Evolutionary conservation across 2,329 filamentous ascomycete species (phyloP).

Genomic region (Sordariomycetes sp.): DNA sequence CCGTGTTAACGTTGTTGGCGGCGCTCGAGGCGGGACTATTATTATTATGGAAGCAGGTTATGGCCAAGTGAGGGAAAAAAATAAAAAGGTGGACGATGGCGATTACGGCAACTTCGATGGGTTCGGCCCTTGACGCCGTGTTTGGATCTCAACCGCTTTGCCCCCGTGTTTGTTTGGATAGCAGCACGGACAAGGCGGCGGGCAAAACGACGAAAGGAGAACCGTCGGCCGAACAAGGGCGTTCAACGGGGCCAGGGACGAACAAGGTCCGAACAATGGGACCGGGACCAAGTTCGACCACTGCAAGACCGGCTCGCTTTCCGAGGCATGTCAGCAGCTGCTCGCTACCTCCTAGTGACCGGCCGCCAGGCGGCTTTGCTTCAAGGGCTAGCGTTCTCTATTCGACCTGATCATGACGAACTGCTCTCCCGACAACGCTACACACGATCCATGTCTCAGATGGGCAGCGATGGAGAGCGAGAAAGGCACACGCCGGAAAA

Average conservation of each 20-base stretch:
- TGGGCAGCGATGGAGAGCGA: too few relatives aligned
- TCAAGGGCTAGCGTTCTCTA: too few relatives aligned
- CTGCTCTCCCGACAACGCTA: too few relatives aligned
- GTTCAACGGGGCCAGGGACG: not conserved
- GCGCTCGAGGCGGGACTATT: not conserved
- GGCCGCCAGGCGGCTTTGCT: too few relatives aligned
- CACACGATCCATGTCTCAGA: too few relatives aligned
- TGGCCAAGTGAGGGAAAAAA: not conserved
- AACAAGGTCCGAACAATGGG: not conserved
- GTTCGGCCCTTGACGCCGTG: not conserved
- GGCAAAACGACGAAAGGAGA: not conserved
- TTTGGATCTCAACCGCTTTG: not conserved
- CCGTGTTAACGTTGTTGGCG: not conserved
- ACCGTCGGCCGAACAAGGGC: not conserved
- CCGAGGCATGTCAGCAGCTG: too few relatives aligned
- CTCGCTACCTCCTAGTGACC: too few relatives aligned
- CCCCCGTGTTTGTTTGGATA: not conserved
- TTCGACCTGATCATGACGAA: too few relatives aligned
- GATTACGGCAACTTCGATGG: not conserved
- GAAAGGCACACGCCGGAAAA: not conserved
- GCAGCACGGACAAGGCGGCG: not conserved
- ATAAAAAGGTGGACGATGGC: not conserved
- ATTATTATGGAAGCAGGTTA: not conserved
- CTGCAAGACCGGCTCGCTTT: too few relatives aligned
- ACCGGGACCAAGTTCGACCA: too few relatives aligned